phyloP scores from a whole-genome alignment of 371 early-diverging fungal genomes.

The Mortierella sp. region DNA sequence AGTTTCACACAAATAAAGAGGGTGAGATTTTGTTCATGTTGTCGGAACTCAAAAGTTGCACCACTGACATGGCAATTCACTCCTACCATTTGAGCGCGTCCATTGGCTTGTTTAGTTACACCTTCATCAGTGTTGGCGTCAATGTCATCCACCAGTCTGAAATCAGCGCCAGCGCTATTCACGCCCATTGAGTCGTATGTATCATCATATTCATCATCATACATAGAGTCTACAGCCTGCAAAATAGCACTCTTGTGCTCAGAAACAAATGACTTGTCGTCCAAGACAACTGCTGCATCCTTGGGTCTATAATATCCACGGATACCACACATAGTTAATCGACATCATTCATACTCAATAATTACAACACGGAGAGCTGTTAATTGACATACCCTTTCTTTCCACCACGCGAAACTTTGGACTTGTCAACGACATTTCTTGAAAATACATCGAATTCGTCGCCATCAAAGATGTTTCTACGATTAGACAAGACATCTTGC shows the following conservation, averaged over 20 bases:
- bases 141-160: conserved; percentile 67
- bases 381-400: conserved; percentile 68
- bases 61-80: not conserved
- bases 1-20: not conserved
- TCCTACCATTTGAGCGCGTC: conserved; percentile 26
- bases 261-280: conserved; percentile 71
- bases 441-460: conserved; percentile 93
- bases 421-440: conserved; percentile 67
- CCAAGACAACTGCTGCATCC: conserved; percentile 60
- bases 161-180: conserved; percentile 67
- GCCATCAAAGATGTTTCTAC: conserved; percentile 90
- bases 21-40: not conserved
- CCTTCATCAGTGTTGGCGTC: conserved; percentile 60
- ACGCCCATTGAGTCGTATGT: conserved; percentile 86
- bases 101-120: not conserved
- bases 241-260: conserved; percentile 72
- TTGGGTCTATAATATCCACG: conserved; percentile 44
- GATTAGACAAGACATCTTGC: conserved; percentile 64
- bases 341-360: not conserved
- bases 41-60: not conserved
- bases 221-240: conserved; percentile 70
- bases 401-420: conserved; percentile 80
- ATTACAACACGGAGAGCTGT: not conserved
- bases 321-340: conserved; percentile 1
- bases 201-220: conserved; percentile 94